Base-by-base conservation (phyloP, 176 grass and related monocot genomes). In the Dendrocalamus sinicus region DNA sequence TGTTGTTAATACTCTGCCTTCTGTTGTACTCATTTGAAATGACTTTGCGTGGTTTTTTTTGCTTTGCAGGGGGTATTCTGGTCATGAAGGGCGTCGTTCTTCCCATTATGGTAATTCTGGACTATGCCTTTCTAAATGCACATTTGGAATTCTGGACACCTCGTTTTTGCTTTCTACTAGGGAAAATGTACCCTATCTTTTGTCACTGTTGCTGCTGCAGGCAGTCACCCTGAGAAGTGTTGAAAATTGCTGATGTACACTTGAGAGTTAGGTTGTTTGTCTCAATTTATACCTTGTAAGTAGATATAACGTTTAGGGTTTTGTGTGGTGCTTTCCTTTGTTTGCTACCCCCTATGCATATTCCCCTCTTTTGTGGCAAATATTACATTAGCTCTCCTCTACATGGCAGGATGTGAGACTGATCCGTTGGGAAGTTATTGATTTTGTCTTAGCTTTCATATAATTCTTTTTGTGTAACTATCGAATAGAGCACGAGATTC, bases 61-160 rank as follows among this genome's bases (percentile, higher is more conserved):
- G 81, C 37, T 95, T 54, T 74, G 60, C 88, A 94, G 95, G 69
- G 95, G 95, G 6, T 86, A 84, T 67, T 91, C 89, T 90, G 93
- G 91, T 79, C 45, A 89, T 86, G 93, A 91, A 83, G 86, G 87
- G n/a, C 95, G 91, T 1, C 92, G 95, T 12, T 76, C 93, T 52
- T 91, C 95, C 20, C 62, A 98, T 65, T 74, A 93, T 89, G 95
- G 95, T 98, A 93, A 73, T 82, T 9, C 43, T 44, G 43, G 43
- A 44, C 5, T 32, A n/a, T 13, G 14, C 68, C 22, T 70, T 67
- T 43, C 24, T 48, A 43, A 76, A 64, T 73, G 50, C 53, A 63
- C 19, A 87, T 67, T 22, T 41, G 58, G 22, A 76, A 58, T 46
- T 43, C 4, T 81, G 26, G 28, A 63, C 77, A 13, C 37, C 45